These are phyloP conservation scores for Annulohypoxylon bovei DNA, from an alignment of 495 filamentous ascomycete species.

Conservation along the genomic window DNA sequence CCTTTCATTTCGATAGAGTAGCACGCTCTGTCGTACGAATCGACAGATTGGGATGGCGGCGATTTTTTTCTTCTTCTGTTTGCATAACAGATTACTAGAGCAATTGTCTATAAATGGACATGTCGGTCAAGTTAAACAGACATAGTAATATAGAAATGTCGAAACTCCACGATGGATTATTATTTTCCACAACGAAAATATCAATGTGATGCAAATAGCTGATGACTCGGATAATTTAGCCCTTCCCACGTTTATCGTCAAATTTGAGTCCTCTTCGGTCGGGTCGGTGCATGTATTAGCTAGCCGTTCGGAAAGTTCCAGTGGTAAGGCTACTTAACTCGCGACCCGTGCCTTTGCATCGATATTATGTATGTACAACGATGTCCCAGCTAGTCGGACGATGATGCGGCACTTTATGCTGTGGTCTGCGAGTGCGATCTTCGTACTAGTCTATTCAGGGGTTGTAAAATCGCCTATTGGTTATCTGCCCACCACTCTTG, in stretches of 20 bases:
- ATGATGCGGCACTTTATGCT: constrained; percentile 6
- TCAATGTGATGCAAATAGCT: constrained; percentile 12
- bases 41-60: constrained; percentile 9
- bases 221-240: constrained; percentile 34
- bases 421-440: constrained; percentile 5
- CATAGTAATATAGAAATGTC: background rate
- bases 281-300: background rate
- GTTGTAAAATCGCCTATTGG: constrained; percentile 28
- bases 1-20: constrained; percentile 31
- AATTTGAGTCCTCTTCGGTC: background rate
- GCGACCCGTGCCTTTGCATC: constrained; percentile 1
- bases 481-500: background rate
- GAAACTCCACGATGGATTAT: constrained; percentile 4
- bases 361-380: background rate
- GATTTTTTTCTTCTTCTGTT: background rate
- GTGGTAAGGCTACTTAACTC: background rate
- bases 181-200: background rate
- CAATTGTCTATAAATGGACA: background rate
- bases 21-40: constrained; percentile 19
- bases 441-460: constrained; percentile 19
- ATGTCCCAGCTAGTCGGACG: constrained; percentile 7
- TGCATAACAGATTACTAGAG: constrained; percentile 9
- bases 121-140: constrained; percentile 1
- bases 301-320: constrained; percentile 1
- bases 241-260: constrained; percentile 12